phyloP scores from a whole-genome alignment of 2,329 filamentous ascomycete genomes.

The Hymenoscyphus repandus region DNA sequence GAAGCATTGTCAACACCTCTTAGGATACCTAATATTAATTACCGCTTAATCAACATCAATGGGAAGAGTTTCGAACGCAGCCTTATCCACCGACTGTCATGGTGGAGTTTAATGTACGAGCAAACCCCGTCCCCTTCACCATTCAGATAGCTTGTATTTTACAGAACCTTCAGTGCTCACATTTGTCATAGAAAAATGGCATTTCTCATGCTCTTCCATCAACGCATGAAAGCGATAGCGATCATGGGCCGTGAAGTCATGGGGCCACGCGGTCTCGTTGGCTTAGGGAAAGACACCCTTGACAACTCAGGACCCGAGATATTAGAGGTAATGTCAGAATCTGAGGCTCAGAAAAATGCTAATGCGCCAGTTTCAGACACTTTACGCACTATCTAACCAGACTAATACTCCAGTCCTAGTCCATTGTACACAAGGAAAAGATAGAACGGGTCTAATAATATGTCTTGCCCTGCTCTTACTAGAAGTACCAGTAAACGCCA shows the following conservation, averaged over 20 bases:
- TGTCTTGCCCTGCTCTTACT: constrained; percentile 63
- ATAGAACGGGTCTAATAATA: constrained; percentile 70
- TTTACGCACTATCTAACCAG: constrained; percentile 43
- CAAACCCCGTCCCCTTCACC: background rate
- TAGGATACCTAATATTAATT: constrained; percentile 58
- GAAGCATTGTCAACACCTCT: constrained; percentile 48
- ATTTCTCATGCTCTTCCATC: constrained; percentile 58
- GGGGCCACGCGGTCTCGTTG: constrained; percentile 64
- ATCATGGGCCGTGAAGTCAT: constrained; percentile 68
- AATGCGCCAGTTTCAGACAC: constrained; percentile 32
- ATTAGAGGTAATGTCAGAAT: constrained; percentile 34
- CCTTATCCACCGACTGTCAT: constrained; percentile 53
- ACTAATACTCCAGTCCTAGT: constrained; percentile 60
- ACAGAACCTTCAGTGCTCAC: background rate
- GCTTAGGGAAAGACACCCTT: constrained; percentile 64
- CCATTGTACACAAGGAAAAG: constrained; percentile 88
- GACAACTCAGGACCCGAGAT: constrained; percentile 62
- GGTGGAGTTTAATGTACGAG: constrained; percentile 56
- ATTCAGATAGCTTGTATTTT: background rate
- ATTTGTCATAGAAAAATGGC: constrained; percentile 47
- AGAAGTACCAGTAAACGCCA: constrained; percentile 49
- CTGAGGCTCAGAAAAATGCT: background rate
- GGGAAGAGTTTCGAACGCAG: constrained; percentile 63
- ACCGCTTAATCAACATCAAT: constrained; percentile 68
- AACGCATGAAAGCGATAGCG: constrained; percentile 62